phyloP scores from a whole-genome alignment of 164 flowering plant species.

The Tinospora cordifolia region DNA sequence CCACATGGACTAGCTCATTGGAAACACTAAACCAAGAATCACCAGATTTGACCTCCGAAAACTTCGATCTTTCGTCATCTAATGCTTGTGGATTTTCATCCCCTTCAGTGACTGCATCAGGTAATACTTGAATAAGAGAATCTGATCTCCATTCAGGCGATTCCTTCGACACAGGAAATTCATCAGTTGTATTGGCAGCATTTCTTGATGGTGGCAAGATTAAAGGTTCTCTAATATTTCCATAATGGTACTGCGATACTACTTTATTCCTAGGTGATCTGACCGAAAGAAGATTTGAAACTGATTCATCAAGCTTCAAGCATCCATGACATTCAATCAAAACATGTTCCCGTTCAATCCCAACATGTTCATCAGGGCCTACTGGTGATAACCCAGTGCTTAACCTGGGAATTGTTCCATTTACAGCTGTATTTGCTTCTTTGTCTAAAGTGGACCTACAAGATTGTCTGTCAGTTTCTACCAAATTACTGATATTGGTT shows the following conservation, averaged over 20 bases:
- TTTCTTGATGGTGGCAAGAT: slow-evolving; percentile 5
- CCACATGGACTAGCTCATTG: slow-evolving; percentile 16
- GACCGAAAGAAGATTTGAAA: slow-evolving; percentile 15
- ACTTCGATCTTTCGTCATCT: slow-evolving; percentile 16
- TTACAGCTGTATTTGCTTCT: slow-evolving; percentile 21
- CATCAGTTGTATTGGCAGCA: slow-evolving; percentile 10
- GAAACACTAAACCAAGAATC: slow-evolving; percentile 20
- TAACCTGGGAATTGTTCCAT: slow-evolving; percentile 18
- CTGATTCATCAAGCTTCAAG: slow-evolving; percentile 8
- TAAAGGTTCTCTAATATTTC: slow-evolving; percentile 18
- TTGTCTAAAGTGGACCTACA: slow-evolving; percentile 16
- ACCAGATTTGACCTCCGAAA: slow-evolving; percentile 12
- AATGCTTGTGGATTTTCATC: slow-evolving; percentile 16
- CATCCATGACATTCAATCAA: slow-evolving; percentile 6
- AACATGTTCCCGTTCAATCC: slow-evolving; percentile 15
- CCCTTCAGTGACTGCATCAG: slow-evolving; percentile 15
- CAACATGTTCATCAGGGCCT: slow-evolving; percentile 16
- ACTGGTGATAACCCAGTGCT: slow-evolving; percentile 30
- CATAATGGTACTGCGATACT: slow-evolving; percentile 13
- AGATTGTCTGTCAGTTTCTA: slow-evolving; percentile 15
- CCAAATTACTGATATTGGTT: slow-evolving; percentile 17
- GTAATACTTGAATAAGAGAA: slow-evolving; percentile 9
- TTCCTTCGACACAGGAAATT: slow-evolving; percentile 1
- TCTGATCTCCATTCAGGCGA: slow-evolving; percentile 15
- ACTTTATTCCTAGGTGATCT: slow-evolving; percentile 12